A percentile compares a stretch with the other conserved stretches of the same genome.
phyloP scores from a whole-genome alignment of 2,329 filamentous ascomycete species.

The Cercospora citrullina region DNA sequence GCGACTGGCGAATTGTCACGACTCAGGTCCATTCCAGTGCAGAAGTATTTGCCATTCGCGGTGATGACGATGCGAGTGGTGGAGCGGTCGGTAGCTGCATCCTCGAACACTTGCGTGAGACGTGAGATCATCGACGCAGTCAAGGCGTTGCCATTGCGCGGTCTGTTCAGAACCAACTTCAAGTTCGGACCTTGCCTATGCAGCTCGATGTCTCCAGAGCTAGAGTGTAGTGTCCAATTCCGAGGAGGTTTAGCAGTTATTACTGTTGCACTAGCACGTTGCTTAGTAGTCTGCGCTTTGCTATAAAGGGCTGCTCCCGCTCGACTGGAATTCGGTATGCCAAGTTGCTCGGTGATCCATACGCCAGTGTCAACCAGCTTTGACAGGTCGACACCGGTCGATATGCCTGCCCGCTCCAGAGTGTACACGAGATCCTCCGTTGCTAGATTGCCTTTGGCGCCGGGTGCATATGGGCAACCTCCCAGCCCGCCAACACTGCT shows the following conservation, averaged over 20 bases:
- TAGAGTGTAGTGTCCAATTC: neutral
- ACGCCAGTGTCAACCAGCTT: neutral
- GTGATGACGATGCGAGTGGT: neutral
- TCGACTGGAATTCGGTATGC: neutral
- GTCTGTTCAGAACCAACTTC: neutral
- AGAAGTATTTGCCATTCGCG: neutral
- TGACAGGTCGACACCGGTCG: neutral
- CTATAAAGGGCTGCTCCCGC: neutral
- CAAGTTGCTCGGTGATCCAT: neutral
- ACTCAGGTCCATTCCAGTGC: neutral
- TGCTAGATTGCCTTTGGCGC: neutral
- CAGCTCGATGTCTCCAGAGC: neutral
- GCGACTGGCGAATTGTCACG: neutral
- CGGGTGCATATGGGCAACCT: neutral
- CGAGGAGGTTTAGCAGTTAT: neutral
- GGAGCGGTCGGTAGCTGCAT: neutral
- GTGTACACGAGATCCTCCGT: neutral
- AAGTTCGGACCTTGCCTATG: neutral
- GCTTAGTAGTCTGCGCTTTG: neutral
- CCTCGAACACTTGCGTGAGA: neutral
- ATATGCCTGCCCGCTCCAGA: neutral
- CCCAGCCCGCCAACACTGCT: neutral
- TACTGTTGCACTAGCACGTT: neutral
- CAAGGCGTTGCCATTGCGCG: neutral
- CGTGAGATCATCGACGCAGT: neutral